These are phyloP conservation scores for Lippia alba DNA, from an alignment of 305 asterid genomes.

Conservation along the genomic window DNA sequence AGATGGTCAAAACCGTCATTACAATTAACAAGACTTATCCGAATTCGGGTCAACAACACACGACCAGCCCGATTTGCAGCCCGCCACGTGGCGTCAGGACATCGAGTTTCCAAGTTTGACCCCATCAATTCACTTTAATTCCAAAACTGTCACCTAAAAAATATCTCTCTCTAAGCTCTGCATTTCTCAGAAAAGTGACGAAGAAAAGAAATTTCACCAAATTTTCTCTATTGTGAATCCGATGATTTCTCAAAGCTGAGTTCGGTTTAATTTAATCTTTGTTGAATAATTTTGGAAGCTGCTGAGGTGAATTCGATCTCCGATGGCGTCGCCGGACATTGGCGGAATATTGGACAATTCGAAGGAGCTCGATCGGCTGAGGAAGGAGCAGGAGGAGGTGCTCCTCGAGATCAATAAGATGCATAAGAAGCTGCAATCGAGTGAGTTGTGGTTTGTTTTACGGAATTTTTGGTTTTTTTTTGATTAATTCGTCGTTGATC, in stretches of 20 bases:
- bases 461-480: not conserved
- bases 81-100: slow-evolving; percentile 30
- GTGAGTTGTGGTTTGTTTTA: slow-evolving; percentile 49
- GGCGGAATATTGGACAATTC: slow-evolving; percentile 75
- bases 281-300: slow-evolving; percentile 32
- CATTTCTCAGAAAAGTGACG: too few species aligned
- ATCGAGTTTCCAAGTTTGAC: slow-evolving; percentile 30
- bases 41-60: slow-evolving; percentile 25
- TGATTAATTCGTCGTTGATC: slow-evolving; percentile 30
- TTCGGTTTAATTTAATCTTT: slow-evolving; percentile 17
- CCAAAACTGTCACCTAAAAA: slow-evolving; percentile 33
- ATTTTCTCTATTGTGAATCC: slow-evolving; percentile 9
- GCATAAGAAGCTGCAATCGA: slow-evolving; percentile 83
- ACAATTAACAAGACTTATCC: not conserved
- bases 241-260: slow-evolving; percentile 25
- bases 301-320: slow-evolving; percentile 38
- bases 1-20: not conserved
- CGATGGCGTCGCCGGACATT: slow-evolving; percentile 78
- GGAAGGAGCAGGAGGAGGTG: slow-evolving; percentile 81
- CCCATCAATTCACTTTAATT: slow-evolving; percentile 24
- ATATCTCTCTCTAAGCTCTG: not conserved
- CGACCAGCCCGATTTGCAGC: slow-evolving; percentile 7
- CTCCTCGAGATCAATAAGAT: slow-evolving; percentile 86
- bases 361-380: slow-evolving; percentile 90
- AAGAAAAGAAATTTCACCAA: slow-evolving; percentile 5